phyloP scores from a whole-genome alignment of 2,329 filamentous ascomycete species.

The Claviceps sp. region DNA sequence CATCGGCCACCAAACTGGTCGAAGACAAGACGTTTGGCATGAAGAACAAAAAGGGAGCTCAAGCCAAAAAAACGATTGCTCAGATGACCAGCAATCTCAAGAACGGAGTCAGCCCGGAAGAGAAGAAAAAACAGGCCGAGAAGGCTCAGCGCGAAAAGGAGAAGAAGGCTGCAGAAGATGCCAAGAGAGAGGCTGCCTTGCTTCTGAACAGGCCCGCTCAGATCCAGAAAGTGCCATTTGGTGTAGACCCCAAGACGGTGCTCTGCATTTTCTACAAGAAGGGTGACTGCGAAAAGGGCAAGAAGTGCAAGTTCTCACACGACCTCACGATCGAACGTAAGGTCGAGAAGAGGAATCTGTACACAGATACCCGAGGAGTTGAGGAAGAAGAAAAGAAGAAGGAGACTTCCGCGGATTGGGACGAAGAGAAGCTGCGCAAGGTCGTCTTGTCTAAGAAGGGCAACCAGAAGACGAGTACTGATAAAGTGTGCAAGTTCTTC shows the following conservation, averaged over 20 bases:
- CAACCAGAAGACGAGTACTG: constrained; percentile 86
- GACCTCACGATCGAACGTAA: constrained; percentile 82
- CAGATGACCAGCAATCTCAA: constrained; percentile 64
- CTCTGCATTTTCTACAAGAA: constrained; percentile 96
- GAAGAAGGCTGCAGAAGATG: constrained; percentile 79
- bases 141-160: constrained; percentile 62
- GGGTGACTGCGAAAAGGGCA: constrained; percentile 91
- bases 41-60: constrained; percentile 98
- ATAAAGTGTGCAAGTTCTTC: constrained; percentile 99
- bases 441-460: constrained; percentile 95
- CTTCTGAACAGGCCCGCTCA: constrained; percentile 86
- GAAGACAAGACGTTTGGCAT: constrained; percentile 98
- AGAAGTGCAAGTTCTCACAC: constrained; percentile 96
- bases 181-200: constrained; percentile 64
- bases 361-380: constrained; percentile 65
- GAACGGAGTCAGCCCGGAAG: constrained; percentile 65
- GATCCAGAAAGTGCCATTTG: constrained; percentile 94
- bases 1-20: constrained; percentile 46
- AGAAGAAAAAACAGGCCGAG: constrained; percentile 66
- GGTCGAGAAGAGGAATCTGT: constrained; percentile 81
- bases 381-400: constrained; percentile 66
- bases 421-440: constrained; percentile 84
- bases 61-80: constrained; percentile 80
- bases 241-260: constrained; percentile 95
- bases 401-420: constrained; percentile 94